Base-by-base conservation (phyloP, 2,329 filamentous ascomycete genomes). In the Penicillium nordicum region DNA sequence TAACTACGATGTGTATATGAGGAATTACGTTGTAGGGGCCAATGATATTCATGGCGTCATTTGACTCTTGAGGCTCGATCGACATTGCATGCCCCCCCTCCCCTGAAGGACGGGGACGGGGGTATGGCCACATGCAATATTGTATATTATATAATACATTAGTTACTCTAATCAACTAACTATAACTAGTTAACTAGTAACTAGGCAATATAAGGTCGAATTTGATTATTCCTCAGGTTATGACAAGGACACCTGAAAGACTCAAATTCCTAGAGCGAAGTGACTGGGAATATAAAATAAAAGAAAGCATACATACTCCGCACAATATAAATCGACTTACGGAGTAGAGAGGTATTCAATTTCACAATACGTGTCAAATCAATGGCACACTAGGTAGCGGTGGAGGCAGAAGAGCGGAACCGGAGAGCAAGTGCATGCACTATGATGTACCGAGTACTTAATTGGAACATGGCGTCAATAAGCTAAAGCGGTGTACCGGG, bases 71-170 rank as follows among this genome's bases (percentile, higher is more conserved):
- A 61, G 64, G 64, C 65, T 69, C 63, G 67, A 71, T 71, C 67
- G 66, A 69, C 69, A 69, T 63, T 70, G 67, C 67, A 70, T 68
- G 63, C 50, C 55, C 40, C 38, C 38, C 50, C 49, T 53, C 60
- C 61, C 62, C 61, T 67, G 62, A 65, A 62, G 38, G 55, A 52
- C 38, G 45, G 52, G 38, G 55, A 52, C 38, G 45, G 52, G 43
- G 45, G 32, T 42, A 41, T 37, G 38, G 10, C 47, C 47, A 43
- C 52, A 50, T 50, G 52, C 45, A 40, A 27, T 53, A 18, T 27
- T 30, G 41, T 38, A 32, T 41, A 29, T 30, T 12, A 11, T 32
- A 32, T 32, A 30, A 25, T 50, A 49, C 41, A 27, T 27, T 21
- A 21, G 21, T 21, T 21, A 21, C 21, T 21, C 21, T 2, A 21